These are phyloP conservation scores for Alternaria gaisen DNA, from an alignment of 2,329 filamentous ascomycete genomes.

Conservation along the genomic window DNA sequence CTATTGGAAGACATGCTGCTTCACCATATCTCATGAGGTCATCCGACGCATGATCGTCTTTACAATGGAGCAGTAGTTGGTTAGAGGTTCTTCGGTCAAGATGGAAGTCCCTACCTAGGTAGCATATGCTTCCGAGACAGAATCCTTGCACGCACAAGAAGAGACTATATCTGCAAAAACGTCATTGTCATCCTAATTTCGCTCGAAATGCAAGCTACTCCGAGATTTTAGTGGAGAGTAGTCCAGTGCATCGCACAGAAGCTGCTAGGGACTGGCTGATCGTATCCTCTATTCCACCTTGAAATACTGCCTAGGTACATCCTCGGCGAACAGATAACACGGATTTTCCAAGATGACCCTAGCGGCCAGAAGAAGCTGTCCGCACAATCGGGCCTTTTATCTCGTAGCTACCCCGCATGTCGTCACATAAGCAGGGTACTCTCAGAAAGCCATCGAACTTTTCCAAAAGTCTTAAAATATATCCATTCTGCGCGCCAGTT, in stretches of 20 bases:
- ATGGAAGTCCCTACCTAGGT: neutral
- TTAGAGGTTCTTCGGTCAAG: neutral
- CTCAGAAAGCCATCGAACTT: slow-evolving; percentile 4
- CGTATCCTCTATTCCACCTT: neutral
- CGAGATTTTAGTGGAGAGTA: neutral
- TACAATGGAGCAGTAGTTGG: neutral
- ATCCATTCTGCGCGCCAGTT: neutral
- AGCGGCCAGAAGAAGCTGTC: neutral
- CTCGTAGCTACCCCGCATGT: slow-evolving; percentile 13
- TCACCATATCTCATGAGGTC: neutral
- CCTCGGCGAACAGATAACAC: neutral
- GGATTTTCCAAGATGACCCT: neutral
- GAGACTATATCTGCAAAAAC: neutral
- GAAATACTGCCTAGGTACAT: neutral
- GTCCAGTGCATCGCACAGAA: neutral
- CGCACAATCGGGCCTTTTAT: slow-evolving; percentile 12
- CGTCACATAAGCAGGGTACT: slow-evolving; percentile 7
- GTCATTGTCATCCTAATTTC: neutral
- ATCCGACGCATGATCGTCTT: neutral
- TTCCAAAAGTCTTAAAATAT: neutral
- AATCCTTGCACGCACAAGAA: neutral
- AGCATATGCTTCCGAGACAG: neutral
- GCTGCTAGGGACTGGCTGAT: neutral
- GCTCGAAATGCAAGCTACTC: neutral
- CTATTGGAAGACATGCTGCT: neutral